Percentiles rank a stretch among this genome's conserved stretches.
These are phyloP conservation scores for Yamadazyma paraphyllophila DNA, from an alignment of 805 yeast genomes.

Conservation along the genomic window DNA sequence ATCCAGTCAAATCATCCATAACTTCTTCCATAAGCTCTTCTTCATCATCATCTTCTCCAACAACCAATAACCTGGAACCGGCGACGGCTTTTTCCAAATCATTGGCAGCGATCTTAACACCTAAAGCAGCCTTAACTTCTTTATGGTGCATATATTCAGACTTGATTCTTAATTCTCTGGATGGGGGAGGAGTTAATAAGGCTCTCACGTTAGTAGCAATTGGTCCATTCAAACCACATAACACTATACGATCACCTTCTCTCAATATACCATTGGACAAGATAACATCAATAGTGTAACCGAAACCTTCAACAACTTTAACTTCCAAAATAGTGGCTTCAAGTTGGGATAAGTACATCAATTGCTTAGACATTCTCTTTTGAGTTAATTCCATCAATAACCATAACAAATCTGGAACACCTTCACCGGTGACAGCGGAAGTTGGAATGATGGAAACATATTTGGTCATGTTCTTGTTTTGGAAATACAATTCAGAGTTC, in stretches of 20 bases:
- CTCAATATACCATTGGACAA: slow-evolving; percentile 92
- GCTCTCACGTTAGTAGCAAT: slow-evolving; percentile 96
- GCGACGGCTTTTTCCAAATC: slow-evolving; percentile 99
- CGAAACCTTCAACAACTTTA: slow-evolving; percentile 96
- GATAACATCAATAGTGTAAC: slow-evolving; percentile 97
- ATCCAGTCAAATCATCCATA: slow-evolving; percentile 96
- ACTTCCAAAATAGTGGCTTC: slow-evolving; percentile 98
- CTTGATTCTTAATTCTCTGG: slow-evolving; percentile 92
- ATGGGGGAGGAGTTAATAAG: slow-evolving; percentile 93
- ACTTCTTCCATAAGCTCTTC: slow-evolving; percentile 97
- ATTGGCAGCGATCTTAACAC: slow-evolving; percentile 97
- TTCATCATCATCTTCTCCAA: slow-evolving; percentile 96
- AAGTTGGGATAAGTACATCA: slow-evolving; percentile 89
- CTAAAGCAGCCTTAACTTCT: slow-evolving; percentile 97
- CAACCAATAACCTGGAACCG: slow-evolving; percentile 93
- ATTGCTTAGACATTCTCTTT: slow-evolving; percentile 97
- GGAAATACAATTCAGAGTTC: slow-evolving; percentile 94
- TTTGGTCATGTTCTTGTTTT: slow-evolving; percentile 89
- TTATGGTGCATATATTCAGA: slow-evolving; percentile 96
- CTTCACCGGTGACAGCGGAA: slow-evolving; percentile 98
- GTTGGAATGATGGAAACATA: slow-evolving; percentile 97
- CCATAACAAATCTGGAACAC: slow-evolving; percentile 98
- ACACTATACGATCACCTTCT: slow-evolving; percentile 93
- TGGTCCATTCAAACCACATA: slow-evolving; percentile 98
- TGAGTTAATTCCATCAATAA: slow-evolving; percentile 92